Base-by-base conservation (phyloP, 306 rosid species). In the Sindora glabra region DNA sequence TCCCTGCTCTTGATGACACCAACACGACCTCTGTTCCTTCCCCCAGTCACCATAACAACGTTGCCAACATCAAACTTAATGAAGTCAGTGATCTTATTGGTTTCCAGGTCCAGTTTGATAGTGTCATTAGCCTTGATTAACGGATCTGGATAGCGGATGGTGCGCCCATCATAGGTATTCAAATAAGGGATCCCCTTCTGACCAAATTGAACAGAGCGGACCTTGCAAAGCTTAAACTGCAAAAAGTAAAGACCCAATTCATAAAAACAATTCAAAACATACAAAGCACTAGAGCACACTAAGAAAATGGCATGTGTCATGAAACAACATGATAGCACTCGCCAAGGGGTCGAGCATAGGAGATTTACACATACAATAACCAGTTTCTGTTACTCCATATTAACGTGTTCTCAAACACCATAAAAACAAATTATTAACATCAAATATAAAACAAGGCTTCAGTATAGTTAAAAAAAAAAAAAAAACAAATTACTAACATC, bases 71-170 rank as follows among this genome's bases (percentile, higher is more conserved):
- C 87, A 19, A 83, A 86, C 69, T 86, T 86, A 67, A 86, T 80
- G 83, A 78, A 86, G 19, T 83, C 83, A 0, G 68, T 34, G 48
- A 83, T 73, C 77, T 83, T 86, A 77, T 83, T 83, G 53, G 44
- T 68, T 73, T 83, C 94, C 16, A 83, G 71, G 59, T 85, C 95
- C 23, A 85, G 78, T 70, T 89, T 85, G 74, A 89, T 74, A 13
- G 96, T 89, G 81, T 89, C 95, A 21, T 89, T 85, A 6, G 90
- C 91, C 81, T 67, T 87, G 44, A 83, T 87, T 0, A 83, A 34
- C 0, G 95, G 95, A 71, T 87, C 95, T 1, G 89, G 95, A 47
- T 87, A 87, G 37, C 89, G 85, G 70, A 84, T 87, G 13, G 87
- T 81, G 30, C 95, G 76, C 2, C 86, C 91, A 56, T 83, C 91